Base-by-base conservation (phyloP, 2,329 filamentous ascomycete species). In the Escovopsis weberi region DNA sequence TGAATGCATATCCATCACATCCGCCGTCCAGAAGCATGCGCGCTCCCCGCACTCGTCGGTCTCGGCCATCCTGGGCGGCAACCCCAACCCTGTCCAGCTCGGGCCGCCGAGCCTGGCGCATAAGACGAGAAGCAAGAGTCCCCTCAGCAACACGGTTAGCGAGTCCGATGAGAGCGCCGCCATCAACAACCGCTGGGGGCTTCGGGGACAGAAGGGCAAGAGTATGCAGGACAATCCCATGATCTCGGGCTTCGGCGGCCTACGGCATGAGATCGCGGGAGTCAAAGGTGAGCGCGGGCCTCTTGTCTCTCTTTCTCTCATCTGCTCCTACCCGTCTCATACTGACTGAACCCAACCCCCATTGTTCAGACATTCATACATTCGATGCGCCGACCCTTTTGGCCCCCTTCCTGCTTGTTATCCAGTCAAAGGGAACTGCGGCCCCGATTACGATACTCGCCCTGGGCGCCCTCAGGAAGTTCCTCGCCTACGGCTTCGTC, bases 1-100 rank as follows among this genome's bases (percentile, higher is more conserved):
- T 63, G 91, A 98, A 79, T 98, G 91, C 63, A 96, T 96, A 59
- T 89, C 88, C 38, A 89, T 98, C 65, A 96, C 91, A 12, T 95
- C 89, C 48, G 87, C 88, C 47, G 95, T 98, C 75, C 88, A 94
- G 57, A 98, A 98, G 67, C 82, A 95, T 74, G 84, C 87, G 50
- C 83, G 91, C 50, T 96, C 89, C 72, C 86, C 87, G 39, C 88
- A 96, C 60, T 94, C 88, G 11, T 95, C 88, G 5, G 91, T 98
- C 37, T 87, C 91, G 33, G 89, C 89, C 42, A 98, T 98, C 47
- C 72, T 98, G 30, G 91, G 91, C 40, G 86, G 86, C 50, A 75
- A 69, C 48, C 76, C 75, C 26, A 78, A 74, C 47, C 64, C 72
- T 6, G 61, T 76, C 43, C 69, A 73, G 43, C 63, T 77, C 4